These are phyloP conservation scores for Hymenoscyphus occultus DNA, from an alignment of 2,329 filamentous ascomycete genomes.

Conservation along the genomic window DNA sequence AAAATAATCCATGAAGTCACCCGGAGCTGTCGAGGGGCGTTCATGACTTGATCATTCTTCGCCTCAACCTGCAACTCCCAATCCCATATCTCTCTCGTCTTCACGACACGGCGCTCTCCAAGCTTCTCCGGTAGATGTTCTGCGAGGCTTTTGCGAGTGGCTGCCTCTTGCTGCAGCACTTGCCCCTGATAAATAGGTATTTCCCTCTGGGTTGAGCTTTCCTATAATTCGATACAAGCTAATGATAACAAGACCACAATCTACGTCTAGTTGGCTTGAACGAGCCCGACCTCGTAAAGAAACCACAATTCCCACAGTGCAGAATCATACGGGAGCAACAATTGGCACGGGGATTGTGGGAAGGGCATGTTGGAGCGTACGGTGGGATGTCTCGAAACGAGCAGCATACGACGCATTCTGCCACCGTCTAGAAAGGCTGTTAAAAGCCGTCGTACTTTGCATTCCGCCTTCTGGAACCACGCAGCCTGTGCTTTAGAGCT, in stretches of 20 bases:
- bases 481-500: slow-evolving; percentile 40
- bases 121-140: not conserved
- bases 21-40: not conserved
- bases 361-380: slow-evolving; percentile 58
- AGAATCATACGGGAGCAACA: not conserved
- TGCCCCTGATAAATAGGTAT: not conserved
- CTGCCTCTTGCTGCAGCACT: not conserved
- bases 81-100: not conserved
- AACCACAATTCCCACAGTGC: not conserved
- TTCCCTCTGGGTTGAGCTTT: not conserved
- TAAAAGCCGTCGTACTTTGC: slow-evolving; percentile 46
- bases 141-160: not conserved
- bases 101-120: not conserved
- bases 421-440: slow-evolving; percentile 36
- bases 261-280: not conserved
- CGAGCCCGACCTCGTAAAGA: not conserved
- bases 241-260: not conserved
- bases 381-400: slow-evolving; percentile 54
- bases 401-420: slow-evolving; percentile 51
- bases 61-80: not conserved
- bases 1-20: not conserved
- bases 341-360: slow-evolving; percentile 14
- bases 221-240: not conserved
- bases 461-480: slow-evolving; percentile 55
- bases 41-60: not conserved